phyloP scores from a whole-genome alignment of 371 early-diverging fungal species.

The Mortierella polycephala region DNA sequence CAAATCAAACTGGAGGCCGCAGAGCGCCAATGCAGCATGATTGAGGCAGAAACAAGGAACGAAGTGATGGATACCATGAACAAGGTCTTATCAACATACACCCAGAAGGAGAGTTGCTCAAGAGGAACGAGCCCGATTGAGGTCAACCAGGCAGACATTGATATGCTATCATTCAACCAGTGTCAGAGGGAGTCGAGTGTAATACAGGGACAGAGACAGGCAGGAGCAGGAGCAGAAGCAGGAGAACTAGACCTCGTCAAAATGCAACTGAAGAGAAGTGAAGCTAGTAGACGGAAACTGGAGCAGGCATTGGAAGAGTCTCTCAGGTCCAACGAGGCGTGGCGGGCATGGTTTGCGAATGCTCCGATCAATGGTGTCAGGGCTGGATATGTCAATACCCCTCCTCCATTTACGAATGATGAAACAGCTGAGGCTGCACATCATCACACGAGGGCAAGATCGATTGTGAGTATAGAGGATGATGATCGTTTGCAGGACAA shows the following conservation, averaged over 20 bases:
- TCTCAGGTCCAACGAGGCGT: constrained; percentile 4
- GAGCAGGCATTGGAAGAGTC: constrained; percentile 9
- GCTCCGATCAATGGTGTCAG: background rate
- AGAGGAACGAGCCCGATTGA: constrained; percentile 8
- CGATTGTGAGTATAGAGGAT: no score
- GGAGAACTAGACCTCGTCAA: background rate
- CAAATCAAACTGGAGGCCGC: constrained; percentile 67
- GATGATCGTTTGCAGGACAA: no score
- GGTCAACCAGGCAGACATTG: background rate
- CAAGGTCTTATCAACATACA: constrained; percentile 17
- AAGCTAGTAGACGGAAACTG: background rate
- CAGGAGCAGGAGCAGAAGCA: background rate
- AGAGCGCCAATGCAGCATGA: constrained; percentile 62
- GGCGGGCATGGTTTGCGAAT: constrained; percentile 8
- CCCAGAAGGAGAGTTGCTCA: constrained; percentile 1
- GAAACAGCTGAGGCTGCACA: no score
- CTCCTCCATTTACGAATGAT: background rate
- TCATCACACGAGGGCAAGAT: no score
- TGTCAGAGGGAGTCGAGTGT: background rate
- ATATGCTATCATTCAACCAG: background rate
- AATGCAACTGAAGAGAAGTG: background rate
- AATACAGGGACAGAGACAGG: no score
- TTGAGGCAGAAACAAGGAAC: constrained; percentile 67
- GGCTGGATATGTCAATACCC: background rate
- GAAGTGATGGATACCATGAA: constrained; percentile 58